Evolutionary conservation across 2,329 filamentous ascomycete species (phyloP), one percentile per base, ranked within the genome.

Genomic region (Cyphellophora europaea): DNA sequence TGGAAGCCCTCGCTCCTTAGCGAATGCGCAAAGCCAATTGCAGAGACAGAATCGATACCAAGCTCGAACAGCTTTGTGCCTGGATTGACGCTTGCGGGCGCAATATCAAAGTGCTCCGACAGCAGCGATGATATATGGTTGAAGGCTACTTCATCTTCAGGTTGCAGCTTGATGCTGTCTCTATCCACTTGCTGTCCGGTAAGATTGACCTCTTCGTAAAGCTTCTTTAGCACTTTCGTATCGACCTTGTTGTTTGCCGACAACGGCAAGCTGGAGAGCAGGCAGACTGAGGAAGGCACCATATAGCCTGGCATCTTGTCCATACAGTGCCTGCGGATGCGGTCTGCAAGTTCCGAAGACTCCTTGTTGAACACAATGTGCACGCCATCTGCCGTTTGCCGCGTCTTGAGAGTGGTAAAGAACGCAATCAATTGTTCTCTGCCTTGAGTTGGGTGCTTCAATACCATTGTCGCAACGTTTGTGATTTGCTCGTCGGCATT

Each of bases 191-290:
- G 57, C 2, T 58, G 10, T 13, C 6, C 19, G 8, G 30, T 18
- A 32, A 13, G 13, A 16, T 19, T 12, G 8, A 19, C 13, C 3
- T 12, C 8, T 6, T 71, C 58, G 50, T 89, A 94, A 1, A 93
- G 58, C 1, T 60, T 57, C 38, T 72, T 79, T 3, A 95, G 59
- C 21, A 68, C 65, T 50, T 82, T 89, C 5, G 70, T 67, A 49
- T 95, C 87, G 0, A 82, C 80, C 53, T 95, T 95, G 58, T 94
- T 94, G 55, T 94, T 95, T 5, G 82, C 65, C 1, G 85, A 93
- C 0, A 95, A 65, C 0, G 88, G 88, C 35, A 95, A 77, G 5
- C 63, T 68, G 0, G 77, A 70, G 5, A 94, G 60, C 3, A 72
- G 72, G 15, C 94, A 63, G 39, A 93, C 77, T 50, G 91, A 84